Evolutionary conservation across 1,284 basidiomycete species (phyloP).

Genomic region (Ustilago tritici): DNA sequence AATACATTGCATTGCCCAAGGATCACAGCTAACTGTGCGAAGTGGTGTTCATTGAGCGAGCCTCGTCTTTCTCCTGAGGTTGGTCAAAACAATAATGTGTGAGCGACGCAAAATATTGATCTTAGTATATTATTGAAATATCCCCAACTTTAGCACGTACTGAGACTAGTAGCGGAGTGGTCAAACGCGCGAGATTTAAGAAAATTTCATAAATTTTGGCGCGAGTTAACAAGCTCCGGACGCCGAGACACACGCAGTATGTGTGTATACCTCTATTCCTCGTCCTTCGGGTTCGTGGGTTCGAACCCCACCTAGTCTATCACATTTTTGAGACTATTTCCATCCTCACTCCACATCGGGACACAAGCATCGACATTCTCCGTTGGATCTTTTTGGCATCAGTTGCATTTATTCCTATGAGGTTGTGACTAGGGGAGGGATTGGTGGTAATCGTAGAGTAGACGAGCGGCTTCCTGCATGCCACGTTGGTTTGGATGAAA

Average conservation of each 20-base stretch:
- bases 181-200: conserved; percentile 37
- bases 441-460: conserved; percentile 19
- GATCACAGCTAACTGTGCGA: neutral
- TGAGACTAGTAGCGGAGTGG: conserved; percentile 33
- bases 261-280: conserved; percentile 15
- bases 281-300: conserved; percentile 35
- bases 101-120: neutral
- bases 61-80: too few species aligned
- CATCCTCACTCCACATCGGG: neutral
- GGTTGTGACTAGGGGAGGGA: neutral
- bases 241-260: conserved; percentile 7
- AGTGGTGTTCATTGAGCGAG: too few species aligned
- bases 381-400: neutral
- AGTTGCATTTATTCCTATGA: neutral
- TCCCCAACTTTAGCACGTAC: neutral
- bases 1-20: neutral
- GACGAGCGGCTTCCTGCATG: conserved; percentile 26
- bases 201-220: conserved; percentile 1
- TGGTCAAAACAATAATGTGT: neutral
- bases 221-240: neutral
- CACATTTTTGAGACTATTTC: conserved; percentile 6
- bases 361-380: neutral
- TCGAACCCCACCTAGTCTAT: conserved; percentile 35
- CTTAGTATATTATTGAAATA: neutral
- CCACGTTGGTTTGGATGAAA: conserved; percentile 31